Percentiles rank a stretch among this genome's conserved stretches.
phyloP scores from a whole-genome alignment of 495 filamentous ascomycete species.

The Barbatosphaeria neglecta region DNA sequence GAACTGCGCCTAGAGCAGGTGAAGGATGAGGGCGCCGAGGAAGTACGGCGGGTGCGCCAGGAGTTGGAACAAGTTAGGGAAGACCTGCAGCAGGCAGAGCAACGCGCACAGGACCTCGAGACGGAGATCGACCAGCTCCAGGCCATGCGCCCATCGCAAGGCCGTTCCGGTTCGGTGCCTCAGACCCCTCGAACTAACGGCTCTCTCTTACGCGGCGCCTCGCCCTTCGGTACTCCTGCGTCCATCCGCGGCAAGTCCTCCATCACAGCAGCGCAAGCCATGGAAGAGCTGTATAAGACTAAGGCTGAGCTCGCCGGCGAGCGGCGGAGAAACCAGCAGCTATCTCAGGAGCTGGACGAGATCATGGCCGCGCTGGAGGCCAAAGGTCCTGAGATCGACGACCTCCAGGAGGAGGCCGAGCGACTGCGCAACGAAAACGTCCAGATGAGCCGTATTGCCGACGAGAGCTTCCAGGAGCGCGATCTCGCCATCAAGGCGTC shows the following conservation, averaged over 20 bases:
- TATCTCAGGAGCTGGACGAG: conserved; percentile 66
- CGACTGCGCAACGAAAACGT: conserved; percentile 61
- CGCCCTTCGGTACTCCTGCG: conserved; percentile 41
- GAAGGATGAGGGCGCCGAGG: conserved; percentile 69
- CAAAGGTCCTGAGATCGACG: conserved; percentile 55
- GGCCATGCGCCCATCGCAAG: conserved; percentile 21
- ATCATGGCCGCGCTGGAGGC: conserved; percentile 59
- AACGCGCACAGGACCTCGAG: conserved; percentile 64
- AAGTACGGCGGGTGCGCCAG: conserved; percentile 64
- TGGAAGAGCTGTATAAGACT: conserved; percentile 42
- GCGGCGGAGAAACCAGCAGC: conserved; percentile 55
- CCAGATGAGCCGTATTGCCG: conserved; percentile 60
- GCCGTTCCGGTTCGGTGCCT: conserved; percentile 29
- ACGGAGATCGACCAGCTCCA: conserved; percentile 54
- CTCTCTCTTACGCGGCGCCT: conserved; percentile 29
- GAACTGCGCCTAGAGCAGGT: conserved; percentile 63
- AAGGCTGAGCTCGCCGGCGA: conserved; percentile 48
- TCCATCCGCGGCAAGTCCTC: conserved; percentile 34
- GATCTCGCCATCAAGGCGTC: conserved; percentile 47
- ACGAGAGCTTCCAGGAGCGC: conserved; percentile 48
- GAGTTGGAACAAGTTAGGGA: conserved; percentile 71
- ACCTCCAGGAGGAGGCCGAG: conserved; percentile 54
- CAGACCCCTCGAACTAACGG: conserved; percentile 51
- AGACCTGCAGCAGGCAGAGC: conserved; percentile 58
- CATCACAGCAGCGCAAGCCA: conserved; percentile 35